These are phyloP conservation scores for Moniliella sp. DNA, from an alignment of 1,284 basidiomycete species.

Conservation along the genomic window DNA sequence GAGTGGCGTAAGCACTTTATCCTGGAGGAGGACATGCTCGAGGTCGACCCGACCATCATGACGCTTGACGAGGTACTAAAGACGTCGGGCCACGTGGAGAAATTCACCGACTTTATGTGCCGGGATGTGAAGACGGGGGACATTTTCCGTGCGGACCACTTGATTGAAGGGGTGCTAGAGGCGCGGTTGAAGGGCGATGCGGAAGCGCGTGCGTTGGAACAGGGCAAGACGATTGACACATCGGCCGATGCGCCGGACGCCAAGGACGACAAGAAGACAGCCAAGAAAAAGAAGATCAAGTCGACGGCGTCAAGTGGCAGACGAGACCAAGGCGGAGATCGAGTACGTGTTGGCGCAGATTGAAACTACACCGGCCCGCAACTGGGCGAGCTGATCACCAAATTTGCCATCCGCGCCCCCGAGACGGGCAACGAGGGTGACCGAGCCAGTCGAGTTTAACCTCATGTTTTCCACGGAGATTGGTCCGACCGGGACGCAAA, in stretches of 20 bases:
- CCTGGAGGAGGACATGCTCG: constrained; percentile 93
- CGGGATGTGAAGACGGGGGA: constrained; percentile 77
- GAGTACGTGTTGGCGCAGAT: constrained; percentile 68
- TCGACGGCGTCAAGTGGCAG: constrained; percentile 54
- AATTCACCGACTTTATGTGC: constrained; percentile 98
- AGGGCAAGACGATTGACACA: constrained; percentile 5
- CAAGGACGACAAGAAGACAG: constrained; percentile 40
- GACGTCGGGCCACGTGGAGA: constrained; percentile 88
- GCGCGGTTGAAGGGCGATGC: constrained; percentile 70
- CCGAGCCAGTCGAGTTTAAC: constrained; percentile 86
- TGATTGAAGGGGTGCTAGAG: constrained; percentile 79
- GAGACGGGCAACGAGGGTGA: constrained; percentile 75
- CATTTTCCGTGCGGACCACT: constrained; percentile 87
- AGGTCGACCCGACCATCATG: constrained; percentile 94
- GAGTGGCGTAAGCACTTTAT: constrained; percentile 98
- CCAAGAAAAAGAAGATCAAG: constrained; percentile 59
- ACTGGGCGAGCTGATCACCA: constrained; percentile 72
- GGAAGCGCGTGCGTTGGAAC: constrained; percentile 51
- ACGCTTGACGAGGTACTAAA: constrained; percentile 86
- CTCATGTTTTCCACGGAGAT: constrained; percentile 95
- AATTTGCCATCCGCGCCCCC: constrained; percentile 66
- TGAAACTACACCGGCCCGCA: constrained; percentile 75
- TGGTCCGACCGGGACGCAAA: constrained; percentile 88
- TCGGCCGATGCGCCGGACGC: constrained; percentile 5
- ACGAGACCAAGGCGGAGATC: constrained; percentile 56